phyloP scores from a whole-genome alignment of 2,329 filamentous ascomycete species.

The Fusarium sororula region DNA sequence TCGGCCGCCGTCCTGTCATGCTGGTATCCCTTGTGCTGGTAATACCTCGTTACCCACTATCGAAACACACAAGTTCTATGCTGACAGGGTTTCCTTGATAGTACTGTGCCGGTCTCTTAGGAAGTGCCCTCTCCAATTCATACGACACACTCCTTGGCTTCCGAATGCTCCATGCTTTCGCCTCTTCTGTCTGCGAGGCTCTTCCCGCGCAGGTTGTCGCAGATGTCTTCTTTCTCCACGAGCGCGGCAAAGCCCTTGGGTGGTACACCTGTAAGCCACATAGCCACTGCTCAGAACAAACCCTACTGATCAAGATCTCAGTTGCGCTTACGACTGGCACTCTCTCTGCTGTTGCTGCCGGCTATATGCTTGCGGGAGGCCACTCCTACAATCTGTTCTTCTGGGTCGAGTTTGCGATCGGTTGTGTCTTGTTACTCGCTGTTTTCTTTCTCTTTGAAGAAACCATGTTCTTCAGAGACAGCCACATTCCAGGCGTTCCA shows the following conservation, averaged over 20 bases:
- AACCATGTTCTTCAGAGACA: not conserved
- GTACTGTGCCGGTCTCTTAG: not conserved
- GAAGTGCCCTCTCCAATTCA: not conserved
- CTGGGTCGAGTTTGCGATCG: not conserved
- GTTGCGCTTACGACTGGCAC: not conserved
- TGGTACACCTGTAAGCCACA: not conserved
- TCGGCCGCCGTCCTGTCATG: not conserved
- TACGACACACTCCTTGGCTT: not conserved
- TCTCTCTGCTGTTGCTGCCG: not conserved
- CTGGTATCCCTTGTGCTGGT: not conserved
- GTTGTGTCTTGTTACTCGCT: not conserved
- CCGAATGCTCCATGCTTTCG: not conserved
- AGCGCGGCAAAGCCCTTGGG: not conserved
- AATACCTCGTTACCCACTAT: not conserved
- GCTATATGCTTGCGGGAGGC: not conserved
- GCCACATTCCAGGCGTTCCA: not conserved
- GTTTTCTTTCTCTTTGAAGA: not conserved
- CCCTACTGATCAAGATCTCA: not conserved
- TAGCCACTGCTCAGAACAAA: too few relatives aligned
- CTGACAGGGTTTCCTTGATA: not conserved
- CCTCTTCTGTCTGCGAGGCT: not conserved
- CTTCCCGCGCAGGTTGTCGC: not conserved
- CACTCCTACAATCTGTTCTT: not conserved
- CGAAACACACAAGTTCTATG: not conserved
- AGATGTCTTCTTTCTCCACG: not conserved